Percentiles rank a stretch among this genome's conserved stretches.
Evolutionary conservation across 2,329 filamentous ascomycete species (phyloP).

Genomic region (Gaeumannomyces sp.): DNA sequence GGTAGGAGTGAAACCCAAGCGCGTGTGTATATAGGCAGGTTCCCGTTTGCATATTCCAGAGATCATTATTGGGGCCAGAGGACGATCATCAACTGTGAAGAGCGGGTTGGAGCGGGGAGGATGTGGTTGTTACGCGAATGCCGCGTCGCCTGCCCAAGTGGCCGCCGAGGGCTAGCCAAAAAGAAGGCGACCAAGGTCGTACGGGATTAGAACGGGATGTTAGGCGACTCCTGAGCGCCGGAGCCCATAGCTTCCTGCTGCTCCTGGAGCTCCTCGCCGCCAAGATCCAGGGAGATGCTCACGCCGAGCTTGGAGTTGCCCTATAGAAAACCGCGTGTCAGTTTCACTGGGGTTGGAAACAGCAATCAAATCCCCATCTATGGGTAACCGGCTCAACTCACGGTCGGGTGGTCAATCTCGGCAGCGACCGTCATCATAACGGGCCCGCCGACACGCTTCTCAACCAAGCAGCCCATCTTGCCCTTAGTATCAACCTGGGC

Average conservation of each 20-base stretch:
- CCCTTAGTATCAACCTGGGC: slow-evolving; percentile 94
- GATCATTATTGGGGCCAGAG: slow-evolving; percentile 8
- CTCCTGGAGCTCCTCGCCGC: slow-evolving; percentile 79
- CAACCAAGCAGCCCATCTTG: slow-evolving; percentile 84
- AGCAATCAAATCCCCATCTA: neutral
- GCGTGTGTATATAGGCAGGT: slow-evolving; percentile 1
- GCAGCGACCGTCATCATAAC: slow-evolving; percentile 93
- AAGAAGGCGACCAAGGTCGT: neutral
- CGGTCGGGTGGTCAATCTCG: slow-evolving; percentile 92
- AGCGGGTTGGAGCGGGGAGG: neutral
- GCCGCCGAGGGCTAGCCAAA: neutral
- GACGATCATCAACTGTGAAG: neutral
- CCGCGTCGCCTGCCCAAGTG: neutral
- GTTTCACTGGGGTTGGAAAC: neutral
- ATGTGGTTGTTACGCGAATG: slow-evolving; percentile 3
- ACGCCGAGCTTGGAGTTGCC: slow-evolving; percentile 93
- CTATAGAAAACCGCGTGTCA: slow-evolving; percentile 38
- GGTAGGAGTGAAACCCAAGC: neutral
- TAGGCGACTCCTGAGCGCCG: slow-evolving; percentile 41
- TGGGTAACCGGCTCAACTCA: slow-evolving; percentile 42
- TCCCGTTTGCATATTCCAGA: slow-evolving; percentile 4
- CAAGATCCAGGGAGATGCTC: slow-evolving; percentile 84
- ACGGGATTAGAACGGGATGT: slow-evolving; percentile 57
- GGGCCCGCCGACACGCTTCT: slow-evolving; percentile 91
- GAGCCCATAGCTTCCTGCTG: slow-evolving; percentile 60